Evolutionary conservation across 1,139 yeast genomes (phyloP).

Genomic region (Groenewaldozyma auringiensis): DNA sequence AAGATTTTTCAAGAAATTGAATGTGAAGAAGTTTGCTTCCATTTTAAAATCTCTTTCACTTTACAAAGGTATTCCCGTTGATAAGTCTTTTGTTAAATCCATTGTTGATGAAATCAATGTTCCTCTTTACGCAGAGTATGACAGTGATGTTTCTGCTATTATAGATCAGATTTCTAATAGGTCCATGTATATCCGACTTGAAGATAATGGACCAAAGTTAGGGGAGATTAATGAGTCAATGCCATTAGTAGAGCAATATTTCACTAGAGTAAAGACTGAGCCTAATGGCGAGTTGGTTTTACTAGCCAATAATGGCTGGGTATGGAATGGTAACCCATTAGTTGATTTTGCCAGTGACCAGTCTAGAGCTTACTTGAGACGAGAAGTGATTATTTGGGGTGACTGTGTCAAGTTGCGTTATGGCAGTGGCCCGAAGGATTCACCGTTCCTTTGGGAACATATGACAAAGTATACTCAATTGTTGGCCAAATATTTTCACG

Average conservation of each 20-base stretch:
- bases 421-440: slow-evolving; percentile 67
- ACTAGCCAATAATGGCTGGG: slow-evolving; percentile 95
- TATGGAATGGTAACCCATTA: slow-evolving; percentile 94
- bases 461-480: slow-evolving; percentile 71
- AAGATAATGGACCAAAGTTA: slow-evolving; percentile 67
- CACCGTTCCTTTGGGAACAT: slow-evolving; percentile 83
- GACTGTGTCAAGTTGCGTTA: slow-evolving; percentile 92
- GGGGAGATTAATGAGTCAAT: slow-evolving; percentile 49
- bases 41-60: slow-evolving; percentile 31
- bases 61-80: slow-evolving; percentile 31
- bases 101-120: slow-evolving; percentile 72
- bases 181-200: slow-evolving; percentile 67
- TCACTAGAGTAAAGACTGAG: slow-evolving; percentile 55
- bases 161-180: slow-evolving; percentile 65
- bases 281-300: slow-evolving; percentile 47
- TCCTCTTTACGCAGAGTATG: slow-evolving; percentile 66
- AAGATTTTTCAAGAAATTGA: slow-evolving; percentile 49
- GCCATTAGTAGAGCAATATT: slow-evolving; percentile 81
- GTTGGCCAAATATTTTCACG: slow-evolving; percentile 74
- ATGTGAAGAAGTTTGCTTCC: slow-evolving; percentile 44
- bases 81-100: slow-evolving; percentile 40
- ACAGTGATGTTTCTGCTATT: slow-evolving; percentile 59
- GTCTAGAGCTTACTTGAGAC: slow-evolving; percentile 73
- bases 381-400: slow-evolving; percentile 97
- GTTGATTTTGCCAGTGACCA: slow-evolving; percentile 82